Evolutionary conservation across 1,284 basidiomycete species (phyloP).

Genomic region (Boletus semigastroideus): DNA sequence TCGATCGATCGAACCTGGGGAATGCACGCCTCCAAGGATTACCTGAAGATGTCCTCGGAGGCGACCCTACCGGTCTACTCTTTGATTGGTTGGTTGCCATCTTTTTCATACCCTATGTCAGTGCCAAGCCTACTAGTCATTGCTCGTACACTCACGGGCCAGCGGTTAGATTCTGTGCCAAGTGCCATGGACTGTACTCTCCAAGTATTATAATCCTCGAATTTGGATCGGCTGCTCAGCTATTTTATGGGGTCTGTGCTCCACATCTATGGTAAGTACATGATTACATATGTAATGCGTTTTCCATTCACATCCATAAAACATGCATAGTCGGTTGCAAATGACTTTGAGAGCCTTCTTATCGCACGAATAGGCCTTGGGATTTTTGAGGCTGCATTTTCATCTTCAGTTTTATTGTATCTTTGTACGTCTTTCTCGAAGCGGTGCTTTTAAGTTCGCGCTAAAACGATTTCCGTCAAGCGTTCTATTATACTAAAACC

Average conservation of each 20-base stretch:
- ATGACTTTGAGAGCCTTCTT: constrained; percentile 57
- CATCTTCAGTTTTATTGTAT: constrained; percentile 55
- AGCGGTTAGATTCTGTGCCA: constrained; percentile 61
- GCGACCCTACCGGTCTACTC: constrained; percentile 62
- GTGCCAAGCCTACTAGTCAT: constrained; percentile 21
- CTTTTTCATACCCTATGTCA: constrained; percentile 75
- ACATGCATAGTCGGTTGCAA: constrained; percentile 50
- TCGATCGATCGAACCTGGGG: constrained; percentile 74
- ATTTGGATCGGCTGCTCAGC: constrained; percentile 66
- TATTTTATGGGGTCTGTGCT: constrained; percentile 68
- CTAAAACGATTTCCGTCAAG: constrained; percentile 35
- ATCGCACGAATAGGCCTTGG: constrained; percentile 61
- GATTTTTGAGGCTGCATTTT: constrained; percentile 66
- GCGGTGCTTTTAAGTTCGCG: background rate
- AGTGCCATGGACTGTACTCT: constrained; percentile 62
- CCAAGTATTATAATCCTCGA: constrained; percentile 68
- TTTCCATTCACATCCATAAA: background rate
- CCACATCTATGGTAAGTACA: constrained; percentile 68
- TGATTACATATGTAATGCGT: background rate
- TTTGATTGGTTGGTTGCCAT: constrained; percentile 76
- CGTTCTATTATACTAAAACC: constrained; percentile 72
- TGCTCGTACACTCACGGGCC: background rate
- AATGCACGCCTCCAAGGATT: constrained; percentile 75
- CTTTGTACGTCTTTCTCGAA: constrained; percentile 49
- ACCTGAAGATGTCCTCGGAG: constrained; percentile 58